phyloP scores from a whole-genome alignment of 164 flowering plant species.

The Umbellularia californica region DNA sequence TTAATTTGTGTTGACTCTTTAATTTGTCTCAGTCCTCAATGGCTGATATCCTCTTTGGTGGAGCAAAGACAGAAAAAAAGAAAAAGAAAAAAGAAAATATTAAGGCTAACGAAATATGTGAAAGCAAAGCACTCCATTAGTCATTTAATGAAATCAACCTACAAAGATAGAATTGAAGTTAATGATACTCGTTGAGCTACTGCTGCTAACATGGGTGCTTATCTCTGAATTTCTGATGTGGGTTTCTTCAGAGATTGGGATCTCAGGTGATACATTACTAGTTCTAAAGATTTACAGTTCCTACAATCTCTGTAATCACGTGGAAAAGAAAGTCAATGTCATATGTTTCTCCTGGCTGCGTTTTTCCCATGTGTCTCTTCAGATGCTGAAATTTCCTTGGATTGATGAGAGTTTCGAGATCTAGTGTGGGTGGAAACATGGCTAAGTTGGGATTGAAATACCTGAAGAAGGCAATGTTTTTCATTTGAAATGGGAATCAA shows the following conservation, averaged over 20 bases:
- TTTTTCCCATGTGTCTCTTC: conserved; percentile 11
- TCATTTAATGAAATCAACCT: no score
- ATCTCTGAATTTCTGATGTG: background rate
- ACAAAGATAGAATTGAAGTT: no score
- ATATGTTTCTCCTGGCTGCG: conserved; percentile 11
- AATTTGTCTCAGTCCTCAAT: no score
- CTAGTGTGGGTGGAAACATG: conserved; percentile 11
- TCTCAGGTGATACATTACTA: conserved; percentile 20
- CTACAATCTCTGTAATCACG: conserved; percentile 53
- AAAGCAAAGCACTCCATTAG: no score
- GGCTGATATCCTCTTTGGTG: no score
- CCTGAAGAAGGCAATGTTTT: background rate
- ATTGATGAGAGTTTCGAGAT: conserved; percentile 3
- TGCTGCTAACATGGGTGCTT: background rate
- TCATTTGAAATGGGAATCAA: conserved; percentile 7
- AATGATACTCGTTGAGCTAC: background rate
- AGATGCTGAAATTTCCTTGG: background rate
- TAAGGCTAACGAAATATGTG: no score
- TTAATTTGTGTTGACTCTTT: no score
- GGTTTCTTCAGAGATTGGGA: conserved; percentile 18
- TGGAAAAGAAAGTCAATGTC: conserved; percentile 32
- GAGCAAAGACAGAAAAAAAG: no score
- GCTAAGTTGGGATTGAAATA: background rate
- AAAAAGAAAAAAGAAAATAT: no score
- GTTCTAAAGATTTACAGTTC: conserved; percentile 23